These are phyloP conservation scores for Soucietia sequanensis DNA, from an alignment of 805 yeast genomes.

Conservation along the genomic window DNA sequence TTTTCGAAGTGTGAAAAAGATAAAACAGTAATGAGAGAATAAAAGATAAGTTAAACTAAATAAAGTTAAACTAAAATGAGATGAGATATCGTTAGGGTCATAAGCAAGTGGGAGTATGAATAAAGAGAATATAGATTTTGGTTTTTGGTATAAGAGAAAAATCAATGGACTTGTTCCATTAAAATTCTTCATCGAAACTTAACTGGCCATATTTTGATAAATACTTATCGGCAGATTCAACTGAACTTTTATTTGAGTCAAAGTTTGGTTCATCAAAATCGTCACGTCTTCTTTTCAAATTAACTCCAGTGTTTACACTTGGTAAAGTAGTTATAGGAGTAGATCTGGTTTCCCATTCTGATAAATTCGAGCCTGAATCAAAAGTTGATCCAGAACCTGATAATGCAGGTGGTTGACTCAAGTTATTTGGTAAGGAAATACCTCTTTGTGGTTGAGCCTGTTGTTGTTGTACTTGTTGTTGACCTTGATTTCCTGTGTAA, in stretches of 20 bases:
- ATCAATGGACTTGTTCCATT: constrained; percentile 9
- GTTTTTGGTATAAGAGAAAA: too few species aligned
- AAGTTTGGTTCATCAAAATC: constrained; percentile 14
- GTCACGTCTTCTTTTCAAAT: constrained; percentile 27
- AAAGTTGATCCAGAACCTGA: constrained; percentile 43
- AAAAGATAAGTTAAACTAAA: too few species aligned
- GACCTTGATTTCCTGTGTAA: background rate
- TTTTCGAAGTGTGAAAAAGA: too few species aligned
- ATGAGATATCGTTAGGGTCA: too few species aligned
- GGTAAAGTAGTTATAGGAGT: constrained; percentile 4
- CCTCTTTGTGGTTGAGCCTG: constrained; percentile 15
- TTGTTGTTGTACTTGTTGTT: constrained; percentile 4
- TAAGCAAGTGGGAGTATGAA: too few species aligned
- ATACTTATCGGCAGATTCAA: constrained; percentile 18
- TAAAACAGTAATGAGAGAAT: too few species aligned
- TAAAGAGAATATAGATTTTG: too few species aligned
- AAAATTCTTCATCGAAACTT: constrained; percentile 50
- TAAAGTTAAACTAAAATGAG: too few species aligned
- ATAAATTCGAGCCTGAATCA: constrained; percentile 39
- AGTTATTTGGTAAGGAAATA: constrained; percentile 41
- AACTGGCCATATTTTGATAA: constrained; percentile 43
- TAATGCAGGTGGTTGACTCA: constrained; percentile 45
- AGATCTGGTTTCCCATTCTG: constrained; percentile 37
- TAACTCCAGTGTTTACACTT: background rate
- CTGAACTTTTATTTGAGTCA: constrained; percentile 1